Base-by-base conservation (phyloP, 257 asterid species). In the Solanum virginianum region DNA sequence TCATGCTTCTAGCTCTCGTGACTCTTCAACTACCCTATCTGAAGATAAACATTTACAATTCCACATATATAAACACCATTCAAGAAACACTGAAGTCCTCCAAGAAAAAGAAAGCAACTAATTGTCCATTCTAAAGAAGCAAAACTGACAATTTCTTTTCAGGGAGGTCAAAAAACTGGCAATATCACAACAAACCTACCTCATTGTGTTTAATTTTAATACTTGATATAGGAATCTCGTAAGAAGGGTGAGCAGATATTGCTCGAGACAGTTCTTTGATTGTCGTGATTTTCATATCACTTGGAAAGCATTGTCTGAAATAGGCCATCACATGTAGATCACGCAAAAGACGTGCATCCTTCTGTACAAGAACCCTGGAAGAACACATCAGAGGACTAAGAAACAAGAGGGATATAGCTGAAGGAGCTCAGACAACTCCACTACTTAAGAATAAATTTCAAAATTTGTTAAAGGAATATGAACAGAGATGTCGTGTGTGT, bases 281-380 rank as follows among this genome's bases (percentile, higher is more conserved):
- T 14, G 94, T 91, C 68, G 93, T 86, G 89, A 94, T 87, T 82
- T 84, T 63, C 86, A 66, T 70, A 65, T 92, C 92, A 88, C 92
- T 91, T 14, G 97, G 93, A 87, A 96, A 95, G 89, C 98, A 95
- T 80, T 95, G 99, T 85, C 95, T 92, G 87, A 96, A 96, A 92
- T 96, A 96, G 80, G 97, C 95, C 92, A 95, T 94, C 26, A 91
- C 72, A 80, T 94, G 97, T 70, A 95, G 72, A 87, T 95, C 97
- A 77, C 99, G 92, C 59, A 92, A 77, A 88, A 90, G 90, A 47
- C 84, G 91, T 24, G 97, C 92, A 90, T 94, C 92, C 83, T 92
- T 95, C 87, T 86, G 93, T 24, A 92, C 89, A 86, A 91, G 88
- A 74, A 90, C 88, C 91, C 99, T 96, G 85, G 70, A 79, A 84